phyloP scores from a whole-genome alignment of 139 green algal species.

The Closterium sp. region DNA sequence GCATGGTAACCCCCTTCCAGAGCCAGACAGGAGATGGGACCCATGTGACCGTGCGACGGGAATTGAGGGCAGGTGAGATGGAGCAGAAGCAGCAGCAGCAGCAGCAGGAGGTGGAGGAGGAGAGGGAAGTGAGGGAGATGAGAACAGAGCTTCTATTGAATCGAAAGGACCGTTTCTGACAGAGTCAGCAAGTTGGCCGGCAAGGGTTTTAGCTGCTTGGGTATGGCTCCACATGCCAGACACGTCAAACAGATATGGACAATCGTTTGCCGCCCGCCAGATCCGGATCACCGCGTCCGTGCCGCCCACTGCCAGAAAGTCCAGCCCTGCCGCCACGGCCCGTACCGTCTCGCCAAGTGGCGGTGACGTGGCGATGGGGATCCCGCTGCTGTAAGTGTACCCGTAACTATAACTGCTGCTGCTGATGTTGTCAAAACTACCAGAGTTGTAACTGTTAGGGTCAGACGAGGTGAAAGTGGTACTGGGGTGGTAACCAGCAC shows the following conservation, averaged over 20 bases:
- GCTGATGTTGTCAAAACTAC: background rate
- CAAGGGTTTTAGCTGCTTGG: background rate
- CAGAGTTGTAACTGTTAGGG: background rate
- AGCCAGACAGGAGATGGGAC: conserved; percentile 29
- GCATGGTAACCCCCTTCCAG: background rate
- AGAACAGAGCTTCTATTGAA: background rate
- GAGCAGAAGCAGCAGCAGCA: too few relatives aligned
- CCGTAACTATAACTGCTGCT: background rate
- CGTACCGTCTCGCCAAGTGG: conserved; percentile 37
- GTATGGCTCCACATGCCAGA: conserved; percentile 5
- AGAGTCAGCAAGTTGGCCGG: background rate
- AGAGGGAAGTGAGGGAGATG: background rate
- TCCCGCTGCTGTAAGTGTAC: background rate
- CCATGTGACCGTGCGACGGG: conserved; percentile 6
- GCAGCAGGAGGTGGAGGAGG: background rate
- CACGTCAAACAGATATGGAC: conserved; percentile 39
- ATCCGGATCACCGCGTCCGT: conserved; percentile 25
- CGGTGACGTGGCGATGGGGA: conserved; percentile 16
- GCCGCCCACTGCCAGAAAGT: conserved; percentile 15
- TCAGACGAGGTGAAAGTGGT: background rate
- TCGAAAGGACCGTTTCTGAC: background rate
- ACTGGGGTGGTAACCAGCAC: background rate
- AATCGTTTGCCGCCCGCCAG: conserved; percentile 13
- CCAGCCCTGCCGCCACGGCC: conserved; percentile 15
- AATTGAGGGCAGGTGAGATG: background rate